Percentiles rank a stretch among this genome's conserved stretches.
phyloP scores from a whole-genome alignment of 176 grass and related monocot species.

The Saccharum spontaneum region DNA sequence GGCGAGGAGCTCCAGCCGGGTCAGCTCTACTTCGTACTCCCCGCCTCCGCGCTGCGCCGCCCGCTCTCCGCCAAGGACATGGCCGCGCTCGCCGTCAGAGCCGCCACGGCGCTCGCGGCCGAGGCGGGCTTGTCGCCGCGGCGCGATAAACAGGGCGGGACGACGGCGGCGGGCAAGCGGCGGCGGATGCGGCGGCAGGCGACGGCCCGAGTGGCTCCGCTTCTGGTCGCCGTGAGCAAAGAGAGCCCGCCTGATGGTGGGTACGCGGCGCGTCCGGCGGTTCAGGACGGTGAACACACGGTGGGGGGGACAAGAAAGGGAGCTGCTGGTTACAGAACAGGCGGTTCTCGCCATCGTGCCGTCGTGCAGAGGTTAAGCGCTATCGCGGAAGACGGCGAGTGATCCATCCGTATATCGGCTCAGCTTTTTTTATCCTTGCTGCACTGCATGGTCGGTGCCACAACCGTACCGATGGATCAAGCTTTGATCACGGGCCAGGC shows the following conservation, averaged over 20 bases:
- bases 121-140: background rate
- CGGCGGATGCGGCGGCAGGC: background rate
- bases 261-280: background rate
- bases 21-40: constrained; percentile 77
- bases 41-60: constrained; percentile 31
- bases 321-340: background rate
- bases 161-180: background rate
- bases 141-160: background rate
- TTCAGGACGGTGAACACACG: background rate
- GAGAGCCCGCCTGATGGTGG: background rate
- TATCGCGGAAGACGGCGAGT: constrained; percentile 16
- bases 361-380: constrained; percentile 1
- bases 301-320: background rate
- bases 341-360: background rate
- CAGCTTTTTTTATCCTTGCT: background rate
- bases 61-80: constrained; percentile 49
- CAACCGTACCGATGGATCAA: background rate
- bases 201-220: constrained; percentile 13
- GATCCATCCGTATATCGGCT: background rate
- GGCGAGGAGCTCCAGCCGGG: constrained; percentile 37
- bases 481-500: background rate
- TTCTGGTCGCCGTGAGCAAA: background rate
- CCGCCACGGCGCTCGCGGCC: constrained; percentile 35
- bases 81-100: constrained; percentile 63
- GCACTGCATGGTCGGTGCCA: background rate